Conservation (phyloP, 768 basidiomycete genomes). For the Lyophyllum decastes region DNA sequence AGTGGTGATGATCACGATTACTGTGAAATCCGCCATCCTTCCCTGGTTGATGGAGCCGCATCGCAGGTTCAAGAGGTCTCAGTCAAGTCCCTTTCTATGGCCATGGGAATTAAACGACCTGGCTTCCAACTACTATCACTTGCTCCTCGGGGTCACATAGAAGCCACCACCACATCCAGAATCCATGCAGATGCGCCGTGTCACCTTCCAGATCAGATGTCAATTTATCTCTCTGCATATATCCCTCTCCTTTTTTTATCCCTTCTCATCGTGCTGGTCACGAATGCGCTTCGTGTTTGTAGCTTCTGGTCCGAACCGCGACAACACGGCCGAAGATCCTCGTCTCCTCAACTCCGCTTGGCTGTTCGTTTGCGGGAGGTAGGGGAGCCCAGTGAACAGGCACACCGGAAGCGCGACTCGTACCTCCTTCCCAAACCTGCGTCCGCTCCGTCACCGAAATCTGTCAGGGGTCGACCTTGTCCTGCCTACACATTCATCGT, state of each 20-base stretch:
- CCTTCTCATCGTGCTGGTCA: conserved; percentile 43
- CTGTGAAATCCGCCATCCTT: conserved; percentile 64
- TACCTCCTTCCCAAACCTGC: conserved; percentile 19
- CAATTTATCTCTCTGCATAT: conserved; percentile 76
- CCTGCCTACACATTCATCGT: conserved; percentile 2
- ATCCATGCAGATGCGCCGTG: conserved; percentile 65
- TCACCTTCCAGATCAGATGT: conserved; percentile 80
- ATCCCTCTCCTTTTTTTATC: conserved; percentile 67
- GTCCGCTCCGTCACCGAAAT: conserved; percentile 5
- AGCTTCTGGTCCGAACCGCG: conserved; percentile 1
- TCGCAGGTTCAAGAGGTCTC: conserved; percentile 69
- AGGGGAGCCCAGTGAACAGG: conserved; percentile 4
- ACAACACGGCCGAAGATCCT: conserved; percentile 8
- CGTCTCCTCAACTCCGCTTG: conserved; percentile 1
- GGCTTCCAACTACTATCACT: conserved; percentile 92
- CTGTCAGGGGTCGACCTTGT: not conserved
- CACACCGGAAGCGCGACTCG: not conserved
- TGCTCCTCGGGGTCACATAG: conserved; percentile 28
- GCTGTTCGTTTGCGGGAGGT: not conserved
- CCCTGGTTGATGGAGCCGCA: conserved; percentile 16
- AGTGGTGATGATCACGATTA: conserved; percentile 97
- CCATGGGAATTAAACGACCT: conserved; percentile 80
- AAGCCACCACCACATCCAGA: conserved; percentile 7
- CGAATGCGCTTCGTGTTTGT: conserved; percentile 21
- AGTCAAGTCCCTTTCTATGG: conserved; percentile 89